Percentiles rank a stretch among this genome's conserved stretches.
Conservation (phyloP, 2,329 filamentous ascomycete species). For the Ophiostoma novo-ulmi region DNA sequence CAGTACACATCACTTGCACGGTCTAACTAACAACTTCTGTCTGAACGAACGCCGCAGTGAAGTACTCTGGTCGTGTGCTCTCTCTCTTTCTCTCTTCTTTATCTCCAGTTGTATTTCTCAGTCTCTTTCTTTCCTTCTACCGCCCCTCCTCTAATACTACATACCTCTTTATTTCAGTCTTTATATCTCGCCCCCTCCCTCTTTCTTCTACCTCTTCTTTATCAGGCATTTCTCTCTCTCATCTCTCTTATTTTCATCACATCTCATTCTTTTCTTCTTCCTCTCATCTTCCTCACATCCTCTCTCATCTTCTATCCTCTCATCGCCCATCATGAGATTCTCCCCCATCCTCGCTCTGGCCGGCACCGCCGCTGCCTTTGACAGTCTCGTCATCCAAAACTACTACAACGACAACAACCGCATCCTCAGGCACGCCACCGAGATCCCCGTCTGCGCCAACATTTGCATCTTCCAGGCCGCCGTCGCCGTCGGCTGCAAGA, state of each 20-base stretch:
- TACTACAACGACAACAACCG: conserved; percentile 27
- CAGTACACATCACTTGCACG: neutral
- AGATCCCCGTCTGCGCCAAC: conserved; percentile 27
- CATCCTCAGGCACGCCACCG: conserved; percentile 42
- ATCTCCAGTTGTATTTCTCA: neutral
- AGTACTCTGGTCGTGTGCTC: neutral
- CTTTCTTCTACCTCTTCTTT: neutral
- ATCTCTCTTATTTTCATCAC: neutral
- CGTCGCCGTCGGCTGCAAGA: conserved; percentile 24
- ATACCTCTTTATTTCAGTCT: neutral
- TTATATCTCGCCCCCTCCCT: neutral
- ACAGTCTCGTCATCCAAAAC: conserved; percentile 18
- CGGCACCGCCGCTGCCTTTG: conserved; percentile 12
- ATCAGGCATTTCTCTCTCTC: neutral
- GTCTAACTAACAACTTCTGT: neutral
- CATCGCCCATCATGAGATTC: neutral
- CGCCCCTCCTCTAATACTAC: neutral
- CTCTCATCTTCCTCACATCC: neutral
- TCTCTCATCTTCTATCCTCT: neutral
- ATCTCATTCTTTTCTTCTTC: neutral
- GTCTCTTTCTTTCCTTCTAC: neutral
- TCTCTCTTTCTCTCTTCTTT: neutral
- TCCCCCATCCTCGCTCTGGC: neutral
- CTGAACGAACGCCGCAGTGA: neutral
- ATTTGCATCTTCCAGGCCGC: conserved; percentile 26